Conservation (phyloP, 1,284 basidiomycete species). For the Fistulinella staudtii region DNA sequence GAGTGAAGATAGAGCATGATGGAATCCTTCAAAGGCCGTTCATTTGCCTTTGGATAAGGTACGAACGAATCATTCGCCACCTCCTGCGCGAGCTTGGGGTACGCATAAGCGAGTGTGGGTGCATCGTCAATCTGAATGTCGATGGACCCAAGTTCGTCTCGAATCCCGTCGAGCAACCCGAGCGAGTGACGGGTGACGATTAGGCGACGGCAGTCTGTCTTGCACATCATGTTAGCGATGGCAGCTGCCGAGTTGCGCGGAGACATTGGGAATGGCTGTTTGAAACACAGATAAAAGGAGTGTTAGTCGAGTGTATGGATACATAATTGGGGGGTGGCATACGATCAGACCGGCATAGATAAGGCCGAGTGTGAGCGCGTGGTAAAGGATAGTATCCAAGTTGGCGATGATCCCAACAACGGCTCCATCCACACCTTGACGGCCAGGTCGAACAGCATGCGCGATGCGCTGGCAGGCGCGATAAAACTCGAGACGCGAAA, state of each 20-base stretch:
- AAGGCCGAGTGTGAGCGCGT: constrained; percentile 28
- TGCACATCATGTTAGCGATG: constrained; percentile 31
- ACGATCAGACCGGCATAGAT: constrained; percentile 33
- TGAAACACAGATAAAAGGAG: background rate
- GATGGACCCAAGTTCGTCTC: background rate
- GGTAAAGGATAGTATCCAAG: constrained; percentile 32
- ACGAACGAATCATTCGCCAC: background rate
- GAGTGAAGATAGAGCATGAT: background rate
- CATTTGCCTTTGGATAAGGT: background rate
- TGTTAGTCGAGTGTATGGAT: background rate
- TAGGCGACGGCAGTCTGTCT: constrained; percentile 29
- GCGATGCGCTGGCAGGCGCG: constrained; percentile 32
- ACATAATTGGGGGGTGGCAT: too few relatives aligned
- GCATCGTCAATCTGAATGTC: background rate
- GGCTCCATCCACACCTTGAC: constrained; percentile 11
- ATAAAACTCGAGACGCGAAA: constrained; percentile 31
- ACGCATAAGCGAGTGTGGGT: background rate
- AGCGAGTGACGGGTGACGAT: background rate
- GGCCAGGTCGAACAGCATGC: constrained; percentile 22
- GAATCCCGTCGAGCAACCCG: background rate
- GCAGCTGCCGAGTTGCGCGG: constrained; percentile 36
- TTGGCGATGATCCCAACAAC: constrained; percentile 30
- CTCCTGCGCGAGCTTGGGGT: background rate
- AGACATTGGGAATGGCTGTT: constrained; percentile 34
- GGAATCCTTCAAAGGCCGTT: background rate